A percentile compares a stretch with the other conserved stretches of the same genome.
phyloP scores from a whole-genome alignment of 331 rosid species.

The Pyracantha coccinea region DNA sequence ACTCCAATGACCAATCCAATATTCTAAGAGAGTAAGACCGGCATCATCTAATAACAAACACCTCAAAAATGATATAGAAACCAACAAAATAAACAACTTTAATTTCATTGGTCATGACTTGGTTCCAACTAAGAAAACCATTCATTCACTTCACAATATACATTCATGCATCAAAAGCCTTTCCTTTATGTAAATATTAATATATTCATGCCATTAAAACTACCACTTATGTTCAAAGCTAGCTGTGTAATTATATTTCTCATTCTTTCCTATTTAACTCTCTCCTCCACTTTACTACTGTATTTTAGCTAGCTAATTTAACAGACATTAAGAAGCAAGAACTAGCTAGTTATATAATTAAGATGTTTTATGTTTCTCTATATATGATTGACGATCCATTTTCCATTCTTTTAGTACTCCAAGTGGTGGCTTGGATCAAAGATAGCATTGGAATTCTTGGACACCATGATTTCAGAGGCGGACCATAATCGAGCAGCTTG shows the following conservation, averaged over 20 bases:
- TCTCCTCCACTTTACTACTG: not conserved
- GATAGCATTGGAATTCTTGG: constrained; percentile 24
- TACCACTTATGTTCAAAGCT: not conserved
- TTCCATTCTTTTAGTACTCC: not conserved
- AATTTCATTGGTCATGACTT: not conserved
- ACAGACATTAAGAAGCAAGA: not conserved
- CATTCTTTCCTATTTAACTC: not conserved
- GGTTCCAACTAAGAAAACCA: not conserved
- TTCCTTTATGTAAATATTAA: not conserved
- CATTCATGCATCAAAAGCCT: not conserved
- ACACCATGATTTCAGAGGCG: constrained; percentile 56
- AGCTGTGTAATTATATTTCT: not conserved
- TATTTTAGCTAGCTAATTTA: not conserved
- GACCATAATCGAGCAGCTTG: constrained; percentile 68
- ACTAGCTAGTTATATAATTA: not conserved
- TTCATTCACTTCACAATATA: not conserved
- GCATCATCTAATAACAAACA: no score
- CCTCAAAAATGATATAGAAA: no score
- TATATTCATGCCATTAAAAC: not conserved
- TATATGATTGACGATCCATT: not conserved
- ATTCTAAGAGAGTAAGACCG: no score
- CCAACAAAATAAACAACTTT: no score
- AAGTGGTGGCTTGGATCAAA: constrained; percentile 11
- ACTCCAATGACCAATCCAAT: no score
- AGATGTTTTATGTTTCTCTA: not conserved